Evolutionary conservation across 2,329 filamentous ascomycete genomes (phyloP).

Genomic region (Chaetomiaceae sp.): DNA sequence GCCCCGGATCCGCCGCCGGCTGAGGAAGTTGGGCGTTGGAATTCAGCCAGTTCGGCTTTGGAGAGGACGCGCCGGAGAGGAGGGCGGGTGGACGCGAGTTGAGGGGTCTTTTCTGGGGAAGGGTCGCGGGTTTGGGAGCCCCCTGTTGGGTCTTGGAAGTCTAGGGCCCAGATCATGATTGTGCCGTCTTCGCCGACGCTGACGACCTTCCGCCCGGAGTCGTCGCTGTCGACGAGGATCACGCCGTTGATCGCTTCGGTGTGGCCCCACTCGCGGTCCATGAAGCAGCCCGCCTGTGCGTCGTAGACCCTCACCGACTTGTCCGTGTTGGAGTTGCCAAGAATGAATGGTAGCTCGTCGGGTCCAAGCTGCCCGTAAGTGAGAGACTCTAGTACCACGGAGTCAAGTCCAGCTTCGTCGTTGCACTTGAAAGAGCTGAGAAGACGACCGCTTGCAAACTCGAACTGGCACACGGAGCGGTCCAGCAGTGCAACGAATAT

Average conservation of each 20-base stretch:
- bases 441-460: slow-evolving; percentile 64
- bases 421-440: slow-evolving; percentile 74
- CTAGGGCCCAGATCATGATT: slow-evolving; percentile 72
- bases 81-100: slow-evolving; percentile 54
- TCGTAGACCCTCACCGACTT: slow-evolving; percentile 94
- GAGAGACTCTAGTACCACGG: slow-evolving; percentile 78
- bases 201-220: slow-evolving; percentile 56
- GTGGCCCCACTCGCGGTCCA: slow-evolving; percentile 91
- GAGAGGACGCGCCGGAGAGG: slow-evolving; percentile 83
- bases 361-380: slow-evolving; percentile 56
- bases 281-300: slow-evolving; percentile 65
- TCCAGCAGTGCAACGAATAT: slow-evolving; percentile 58
- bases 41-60: slow-evolving; percentile 79
- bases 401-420: slow-evolving; percentile 74
- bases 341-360: slow-evolving; percentile 60
- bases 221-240: slow-evolving; percentile 60
- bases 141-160: slow-evolving; percentile 43
- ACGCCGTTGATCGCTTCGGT: slow-evolving; percentile 90
- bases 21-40: slow-evolving; percentile 48
- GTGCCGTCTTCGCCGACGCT: slow-evolving; percentile 77
- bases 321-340: slow-evolving; percentile 90
- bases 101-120: slow-evolving; percentile 48
- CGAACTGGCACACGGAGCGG: slow-evolving; percentile 57
- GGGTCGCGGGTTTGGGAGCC: slow-evolving; percentile 46
- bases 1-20: slow-evolving; percentile 30